Evolutionary conservation across 1,284 basidiomycete genomes (phyloP), one percentile per base, ranked within the genome.

Genomic region (Rhodotorula sp.): DNA sequence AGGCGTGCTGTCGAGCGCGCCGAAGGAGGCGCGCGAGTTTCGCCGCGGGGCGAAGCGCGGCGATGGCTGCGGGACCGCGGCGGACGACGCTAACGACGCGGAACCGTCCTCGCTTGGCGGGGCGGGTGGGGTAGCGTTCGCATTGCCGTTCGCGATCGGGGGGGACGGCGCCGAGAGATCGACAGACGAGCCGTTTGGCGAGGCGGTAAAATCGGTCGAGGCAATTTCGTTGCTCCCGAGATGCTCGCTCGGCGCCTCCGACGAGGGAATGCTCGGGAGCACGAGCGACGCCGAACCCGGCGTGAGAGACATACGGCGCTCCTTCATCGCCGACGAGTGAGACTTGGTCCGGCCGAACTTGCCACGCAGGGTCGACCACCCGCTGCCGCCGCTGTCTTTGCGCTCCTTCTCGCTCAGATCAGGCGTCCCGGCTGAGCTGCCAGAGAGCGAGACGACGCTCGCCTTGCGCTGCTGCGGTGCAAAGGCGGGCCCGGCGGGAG

Each of bases 91-190:
- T 0, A 64, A 54, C 21, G 73, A 75, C 0, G 59, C 53, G 9
- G 66, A 67, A 15, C 69, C 73, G 55, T 75, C 73, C 19, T 75
- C 73, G 48, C 64, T 64, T 1, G 65, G 63, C 3, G 69, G 61
- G 0, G 69, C 59, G 3, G 64, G 55, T 1, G 50, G 65, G 5
- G 21, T 27, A 0, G 17, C 41, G 39, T 46, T 15, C 19, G 32
- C 36, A 17, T 22, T 36, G 5, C 58, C 58, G 41, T 55, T 54
- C 36, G 9, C 27, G 10, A 27, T 27, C 39, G 54, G 32, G 4
- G 25, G 10, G 12, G 41, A 32, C 4, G 50, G n/a, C 17, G 48
- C 21, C 29, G 59, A 36, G 3, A 46, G 50, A 19, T 44, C 41
- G 13, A 21, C 22, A 4, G 64, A 51, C 22, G 56, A 36, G 32